These are phyloP conservation scores for Phyllachora maydis DNA, from an alignment of 2,329 filamentous ascomycete genomes.

Conservation along the genomic window DNA sequence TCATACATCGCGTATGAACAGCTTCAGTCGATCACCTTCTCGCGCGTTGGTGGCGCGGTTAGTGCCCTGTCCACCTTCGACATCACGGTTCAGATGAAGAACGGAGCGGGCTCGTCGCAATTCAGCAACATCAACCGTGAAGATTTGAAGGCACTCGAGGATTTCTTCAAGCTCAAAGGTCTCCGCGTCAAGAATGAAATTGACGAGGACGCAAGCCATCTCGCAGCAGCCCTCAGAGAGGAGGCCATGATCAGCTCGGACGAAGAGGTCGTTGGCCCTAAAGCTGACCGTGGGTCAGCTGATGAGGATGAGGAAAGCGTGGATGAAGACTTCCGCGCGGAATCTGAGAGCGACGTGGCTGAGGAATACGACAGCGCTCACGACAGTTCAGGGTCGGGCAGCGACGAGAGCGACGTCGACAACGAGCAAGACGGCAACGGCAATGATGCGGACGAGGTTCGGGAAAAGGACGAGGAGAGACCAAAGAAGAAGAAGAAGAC, in stretches of 20 bases:
- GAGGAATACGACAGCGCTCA: slow-evolving; percentile 90
- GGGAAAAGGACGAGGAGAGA: slow-evolving; percentile 16
- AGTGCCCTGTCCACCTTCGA: slow-evolving; percentile 93
- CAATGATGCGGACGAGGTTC: slow-evolving; percentile 20
- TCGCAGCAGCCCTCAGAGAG: slow-evolving; percentile 67
- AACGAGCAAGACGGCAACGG: slow-evolving; percentile 27
- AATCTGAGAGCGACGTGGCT: slow-evolving; percentile 84
- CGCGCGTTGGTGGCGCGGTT: slow-evolving; percentile 80
- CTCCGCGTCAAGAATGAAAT: slow-evolving; percentile 98
- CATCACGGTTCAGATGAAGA: slow-evolving; percentile 83
- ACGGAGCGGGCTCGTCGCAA: slow-evolving; percentile 68
- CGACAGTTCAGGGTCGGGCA: slow-evolving; percentile 59
- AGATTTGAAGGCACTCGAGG: slow-evolving; percentile 89
- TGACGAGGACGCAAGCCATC: slow-evolving; percentile 67
- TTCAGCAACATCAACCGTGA: slow-evolving; percentile 99
- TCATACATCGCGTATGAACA: slow-evolving; percentile 96
- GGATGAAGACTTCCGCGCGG: slow-evolving; percentile 88
- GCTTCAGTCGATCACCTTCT: slow-evolving; percentile 81
- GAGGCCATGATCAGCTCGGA: slow-evolving; percentile 71
- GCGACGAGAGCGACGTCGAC: slow-evolving; percentile 39
- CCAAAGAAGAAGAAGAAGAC: slow-evolving; percentile 22
- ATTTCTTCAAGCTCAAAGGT: slow-evolving; percentile 91
- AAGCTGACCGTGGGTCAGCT: slow-evolving; percentile 67
- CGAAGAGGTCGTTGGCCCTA: slow-evolving; percentile 51
- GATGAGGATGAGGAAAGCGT: slow-evolving; percentile 92